Evolutionary conservation across 176 grass and related monocot genomes (phyloP).

Genomic region (Alopecurus myosuroides): DNA sequence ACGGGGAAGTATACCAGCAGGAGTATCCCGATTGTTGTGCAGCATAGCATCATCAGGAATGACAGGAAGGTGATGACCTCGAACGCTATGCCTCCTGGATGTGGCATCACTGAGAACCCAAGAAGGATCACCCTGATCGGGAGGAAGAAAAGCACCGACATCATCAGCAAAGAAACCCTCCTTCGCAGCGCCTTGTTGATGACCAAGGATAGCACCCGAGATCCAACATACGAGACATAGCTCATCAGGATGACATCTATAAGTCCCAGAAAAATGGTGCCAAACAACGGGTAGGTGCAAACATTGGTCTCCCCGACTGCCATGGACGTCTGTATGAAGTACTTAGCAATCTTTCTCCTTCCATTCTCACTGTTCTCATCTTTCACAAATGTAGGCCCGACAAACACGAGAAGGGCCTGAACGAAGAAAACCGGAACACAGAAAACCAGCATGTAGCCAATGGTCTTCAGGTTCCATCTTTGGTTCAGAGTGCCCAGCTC

Average conservation of each 20-base stretch:
- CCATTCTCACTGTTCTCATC: slow-evolving; percentile 35
- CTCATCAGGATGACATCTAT: slow-evolving; percentile 72
- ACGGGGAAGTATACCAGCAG: slow-evolving; percentile 87
- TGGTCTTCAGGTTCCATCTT: slow-evolving; percentile 81
- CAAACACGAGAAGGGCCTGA: slow-evolving; percentile 58
- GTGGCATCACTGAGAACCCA: slow-evolving; percentile 72
- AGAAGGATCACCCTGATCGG: slow-evolving; percentile 78
- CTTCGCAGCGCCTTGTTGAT: slow-evolving; percentile 86
- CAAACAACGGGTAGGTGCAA: slow-evolving; percentile 89
- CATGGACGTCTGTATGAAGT: slow-evolving; percentile 53
- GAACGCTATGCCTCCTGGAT: slow-evolving; percentile 43
- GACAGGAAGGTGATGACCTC: slow-evolving; percentile 73
- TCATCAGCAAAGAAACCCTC: slow-evolving; percentile 61
- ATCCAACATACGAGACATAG: slow-evolving; percentile 72
- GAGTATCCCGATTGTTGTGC: slow-evolving; percentile 60
- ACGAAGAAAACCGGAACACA: slow-evolving; percentile 65
- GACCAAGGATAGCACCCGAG: slow-evolving; percentile 50
- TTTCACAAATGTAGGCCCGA: slow-evolving; percentile 61
- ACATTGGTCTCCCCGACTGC: slow-evolving; percentile 35
- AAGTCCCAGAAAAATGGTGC: slow-evolving; percentile 73
- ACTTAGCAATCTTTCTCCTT: slow-evolving; percentile 55
- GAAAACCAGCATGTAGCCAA: slow-evolving; percentile 67
- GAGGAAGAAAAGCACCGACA: slow-evolving; percentile 65
- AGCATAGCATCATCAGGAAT: slow-evolving; percentile 64
- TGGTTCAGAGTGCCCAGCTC: slow-evolving; percentile 59